Evolutionary conservation across 75 land plant species (phyloP).

Genomic region (Cupressus sempervirens): DNA sequence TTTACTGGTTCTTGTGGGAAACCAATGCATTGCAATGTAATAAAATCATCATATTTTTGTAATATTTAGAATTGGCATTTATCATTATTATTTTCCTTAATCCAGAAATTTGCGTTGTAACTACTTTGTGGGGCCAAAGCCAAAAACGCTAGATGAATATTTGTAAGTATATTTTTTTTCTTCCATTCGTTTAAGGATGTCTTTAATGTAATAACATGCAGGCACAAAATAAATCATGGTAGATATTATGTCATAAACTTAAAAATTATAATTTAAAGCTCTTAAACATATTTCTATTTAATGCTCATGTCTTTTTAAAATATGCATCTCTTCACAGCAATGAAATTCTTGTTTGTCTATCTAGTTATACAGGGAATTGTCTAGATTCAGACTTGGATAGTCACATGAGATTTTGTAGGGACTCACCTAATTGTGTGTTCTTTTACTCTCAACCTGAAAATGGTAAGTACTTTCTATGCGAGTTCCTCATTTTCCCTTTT

Average conservation of each 20-base stretch:
- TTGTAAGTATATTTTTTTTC: slow-evolving; percentile 1
- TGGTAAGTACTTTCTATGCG: not conserved
- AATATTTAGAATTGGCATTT: not conserved
- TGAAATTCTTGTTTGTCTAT: not conserved
- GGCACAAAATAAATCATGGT: not conserved
- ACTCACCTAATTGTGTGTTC: slow-evolving; percentile 10
- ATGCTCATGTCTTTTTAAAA: not conserved
- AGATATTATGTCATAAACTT: not conserved
- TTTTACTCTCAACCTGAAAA: slow-evolving; percentile 11
- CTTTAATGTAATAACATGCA: not conserved
- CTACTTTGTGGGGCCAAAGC: slow-evolving; percentile 8
- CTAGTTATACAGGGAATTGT: slow-evolving; percentile 13
- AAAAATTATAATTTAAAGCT: not conserved
- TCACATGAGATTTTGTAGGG: slow-evolving; percentile 1
- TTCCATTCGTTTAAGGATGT: not conserved
- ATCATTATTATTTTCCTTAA: not conserved
- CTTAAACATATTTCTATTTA: not conserved
- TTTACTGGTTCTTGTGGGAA: not conserved
- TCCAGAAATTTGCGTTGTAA: slow-evolving; percentile 12
- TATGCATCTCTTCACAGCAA: not conserved
- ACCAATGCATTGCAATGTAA: not conserved
- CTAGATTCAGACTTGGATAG: slow-evolving; percentile 9
- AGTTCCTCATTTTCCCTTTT: not conserved
- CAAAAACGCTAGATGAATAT: not conserved
- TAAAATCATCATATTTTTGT: not conserved